Evolutionary conservation across 2,329 filamentous ascomycete genomes (phyloP).

Genomic region (Phoma herbarum): DNA sequence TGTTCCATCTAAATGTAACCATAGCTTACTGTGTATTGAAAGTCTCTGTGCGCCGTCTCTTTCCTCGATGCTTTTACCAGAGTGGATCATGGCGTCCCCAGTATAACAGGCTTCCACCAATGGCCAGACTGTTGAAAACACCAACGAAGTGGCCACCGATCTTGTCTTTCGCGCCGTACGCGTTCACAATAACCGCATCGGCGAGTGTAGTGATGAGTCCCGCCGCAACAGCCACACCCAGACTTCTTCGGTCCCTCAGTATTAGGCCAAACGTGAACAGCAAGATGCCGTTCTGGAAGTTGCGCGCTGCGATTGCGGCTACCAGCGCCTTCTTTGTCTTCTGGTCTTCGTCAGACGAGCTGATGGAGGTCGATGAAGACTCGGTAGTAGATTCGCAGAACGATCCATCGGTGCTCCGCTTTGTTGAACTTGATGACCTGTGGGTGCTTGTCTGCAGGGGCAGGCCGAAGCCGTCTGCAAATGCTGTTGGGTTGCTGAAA

Average conservation of each 20-base stretch:
- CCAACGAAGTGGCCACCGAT: conserved; percentile 35
- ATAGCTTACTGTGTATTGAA: too few relatives aligned
- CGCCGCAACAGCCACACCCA: conserved; percentile 33
- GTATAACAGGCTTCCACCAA: conserved; percentile 36
- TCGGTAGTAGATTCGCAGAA: conserved; percentile 9
- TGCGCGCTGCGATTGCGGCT: conserved; percentile 36
- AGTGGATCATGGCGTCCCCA: conserved; percentile 32
- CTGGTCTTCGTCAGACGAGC: conserved; percentile 22
- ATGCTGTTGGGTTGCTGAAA: conserved; percentile 26
- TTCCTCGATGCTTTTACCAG: conserved; percentile 18
- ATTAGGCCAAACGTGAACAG: conserved; percentile 33
- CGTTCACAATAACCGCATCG: conserved; percentile 34
- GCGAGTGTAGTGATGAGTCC: conserved; percentile 33
- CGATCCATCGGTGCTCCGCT: conserved; percentile 3
- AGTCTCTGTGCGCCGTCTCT: too few relatives aligned
- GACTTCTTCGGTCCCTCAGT: conserved; percentile 31
- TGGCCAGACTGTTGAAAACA: conserved; percentile 33
- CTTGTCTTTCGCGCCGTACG: conserved; percentile 35
- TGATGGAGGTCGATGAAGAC: neutral
- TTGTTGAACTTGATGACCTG: conserved; percentile 9
- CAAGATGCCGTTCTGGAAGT: conserved; percentile 34
- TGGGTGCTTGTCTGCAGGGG: conserved; percentile 19
- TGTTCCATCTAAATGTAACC: too few relatives aligned
- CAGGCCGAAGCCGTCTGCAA: conserved; percentile 31
- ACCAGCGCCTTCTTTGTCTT: conserved; percentile 35